A percentile compares a stretch with the other conserved stretches of the same genome.
phyloP scores from a whole-genome alignment of 192 early-diverging fungal genomes.

The Blastocladiella britannica region DNA sequence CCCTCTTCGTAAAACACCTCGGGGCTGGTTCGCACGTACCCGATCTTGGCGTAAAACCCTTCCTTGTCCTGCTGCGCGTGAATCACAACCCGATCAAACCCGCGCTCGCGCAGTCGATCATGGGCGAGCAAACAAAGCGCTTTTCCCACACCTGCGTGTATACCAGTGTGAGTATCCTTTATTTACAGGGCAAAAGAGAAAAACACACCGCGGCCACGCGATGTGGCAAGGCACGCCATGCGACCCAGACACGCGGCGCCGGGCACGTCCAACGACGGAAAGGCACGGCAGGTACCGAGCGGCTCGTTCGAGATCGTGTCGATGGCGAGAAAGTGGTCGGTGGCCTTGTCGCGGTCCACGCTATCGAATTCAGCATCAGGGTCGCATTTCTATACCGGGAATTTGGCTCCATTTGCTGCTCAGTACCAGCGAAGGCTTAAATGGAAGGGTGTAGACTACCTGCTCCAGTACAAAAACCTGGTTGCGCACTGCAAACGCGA shows the following conservation, averaged over 20 bases:
- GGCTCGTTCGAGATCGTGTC: neutral
- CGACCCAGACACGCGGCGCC: neutral
- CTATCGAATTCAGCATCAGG: neutral
- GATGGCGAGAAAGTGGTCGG: neutral
- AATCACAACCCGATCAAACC: neutral
- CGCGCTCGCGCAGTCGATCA: neutral
- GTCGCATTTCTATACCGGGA: too few relatives aligned
- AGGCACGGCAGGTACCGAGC: neutral
- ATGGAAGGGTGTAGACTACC: neutral
- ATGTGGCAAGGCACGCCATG: neutral
- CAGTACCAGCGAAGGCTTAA: too few relatives aligned
- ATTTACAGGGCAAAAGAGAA: neutral
- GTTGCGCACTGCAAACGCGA: neutral
- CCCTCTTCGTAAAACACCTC: neutral
- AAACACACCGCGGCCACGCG: neutral
- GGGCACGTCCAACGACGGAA: neutral
- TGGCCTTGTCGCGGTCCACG: neutral
- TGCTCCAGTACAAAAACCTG: neutral
- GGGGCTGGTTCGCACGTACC: neutral
- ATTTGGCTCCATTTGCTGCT: too few relatives aligned
- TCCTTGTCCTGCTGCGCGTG: neutral
- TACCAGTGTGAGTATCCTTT: neutral
- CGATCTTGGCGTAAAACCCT: neutral
- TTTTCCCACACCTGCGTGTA: neutral
- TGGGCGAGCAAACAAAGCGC: neutral